phyloP scores from a whole-genome alignment of 2,329 filamentous ascomycete species.

The Phaeosphaeria sp. region DNA sequence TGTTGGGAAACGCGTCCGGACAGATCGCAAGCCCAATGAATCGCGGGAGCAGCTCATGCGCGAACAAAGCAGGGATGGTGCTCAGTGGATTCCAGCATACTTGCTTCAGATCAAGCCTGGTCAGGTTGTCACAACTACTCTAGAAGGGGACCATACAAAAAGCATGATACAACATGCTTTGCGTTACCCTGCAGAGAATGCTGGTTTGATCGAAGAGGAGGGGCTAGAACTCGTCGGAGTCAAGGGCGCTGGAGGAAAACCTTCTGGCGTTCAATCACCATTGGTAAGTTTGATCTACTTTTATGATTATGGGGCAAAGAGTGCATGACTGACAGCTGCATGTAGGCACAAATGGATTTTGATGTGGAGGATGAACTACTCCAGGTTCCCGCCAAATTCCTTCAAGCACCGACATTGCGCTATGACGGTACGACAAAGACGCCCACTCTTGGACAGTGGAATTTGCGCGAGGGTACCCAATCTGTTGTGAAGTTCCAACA shows the following conservation, averaged over 20 bases:
- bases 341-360: not conserved
- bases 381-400: not conserved
- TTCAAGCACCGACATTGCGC: not conserved
- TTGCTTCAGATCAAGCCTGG: slow-evolving; percentile 5
- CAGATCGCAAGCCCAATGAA: not conserved
- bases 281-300: too few relatives aligned
- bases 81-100: slow-evolving; percentile 5
- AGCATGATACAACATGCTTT: slow-evolving; percentile 9
- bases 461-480: not conserved
- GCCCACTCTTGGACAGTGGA: not conserved
- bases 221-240: slow-evolving; percentile 5
- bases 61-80: not conserved
- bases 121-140: not conserved
- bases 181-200: not conserved
- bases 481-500: not conserved
- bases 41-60: not conserved
- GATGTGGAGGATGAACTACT: not conserved
- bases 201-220: slow-evolving; percentile 6
- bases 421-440: not conserved
- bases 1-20: not conserved
- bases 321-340: not conserved
- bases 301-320: too few relatives aligned
- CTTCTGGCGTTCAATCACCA: too few relatives aligned
- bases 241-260: not conserved
- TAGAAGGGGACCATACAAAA: not conserved